Evolutionary conservation across 805 yeast species (phyloP), one percentile per base, ranked within the genome.

Genomic region (Myxozyma neglecta): DNA sequence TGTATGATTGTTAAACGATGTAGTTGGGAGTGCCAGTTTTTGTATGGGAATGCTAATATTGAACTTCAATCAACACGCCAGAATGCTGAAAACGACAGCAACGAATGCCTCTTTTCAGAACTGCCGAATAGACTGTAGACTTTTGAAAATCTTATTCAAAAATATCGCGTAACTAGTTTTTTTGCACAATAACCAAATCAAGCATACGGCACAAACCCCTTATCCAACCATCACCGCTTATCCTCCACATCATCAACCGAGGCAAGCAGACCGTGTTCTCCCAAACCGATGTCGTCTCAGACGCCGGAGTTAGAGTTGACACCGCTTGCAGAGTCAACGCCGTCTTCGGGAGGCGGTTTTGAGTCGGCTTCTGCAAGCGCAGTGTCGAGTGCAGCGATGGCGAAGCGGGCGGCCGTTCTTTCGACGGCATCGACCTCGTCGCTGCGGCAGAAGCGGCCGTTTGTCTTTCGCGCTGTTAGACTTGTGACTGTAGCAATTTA

Each of bases 401-500:
- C 60, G 24, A 43, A 24, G 35, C 55, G 50, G n/a, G 49, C 39
- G 49, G 36, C 44, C 24, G 56, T 40, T 11, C 7, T 39, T 46
- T 46, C 52, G 40, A 42, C 57, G 18, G 53, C 57, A 8, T 36
- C 51, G 43, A n/a, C 58, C 10, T 36, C 44, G 16, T 24, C 56
- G 44, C 24, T 55, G 34, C 36, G 53, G 29, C 58, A 57, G 50
- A 54, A 56, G 54, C 59, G 52, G 47, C 59, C 66, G 34, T 18
- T 47, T 32, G 39, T 57, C 13, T 34, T 59, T 11, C 65, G 53
- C 40, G 64, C 59, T 3, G 57, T 56, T 39, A 56, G 66, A n/a
- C 14, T 57, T 29, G 64, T 56, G 45, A 39, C 64, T n/a, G 48
- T 54, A 13, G 40, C 49, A 10, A 35, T 56, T 16, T 63, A 63